A percentile compares a stretch with the other conserved stretches of the same genome.
phyloP scores from a whole-genome alignment of 1,284 basidiomycete species.

The Pterulicium gracile region DNA sequence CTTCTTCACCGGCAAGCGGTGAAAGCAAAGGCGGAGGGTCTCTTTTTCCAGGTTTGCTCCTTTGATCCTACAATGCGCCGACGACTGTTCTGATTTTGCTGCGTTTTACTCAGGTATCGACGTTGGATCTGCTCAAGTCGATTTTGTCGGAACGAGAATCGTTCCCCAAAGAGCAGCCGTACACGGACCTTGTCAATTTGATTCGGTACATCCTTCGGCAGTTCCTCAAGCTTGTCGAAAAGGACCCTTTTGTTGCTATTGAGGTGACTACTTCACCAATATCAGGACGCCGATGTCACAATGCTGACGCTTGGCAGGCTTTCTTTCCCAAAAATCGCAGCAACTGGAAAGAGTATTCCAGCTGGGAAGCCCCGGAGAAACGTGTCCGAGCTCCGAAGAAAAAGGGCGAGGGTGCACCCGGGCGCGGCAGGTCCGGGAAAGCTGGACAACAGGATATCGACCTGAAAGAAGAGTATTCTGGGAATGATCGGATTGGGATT shows the following conservation, averaged over 20 bases:
- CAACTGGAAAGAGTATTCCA: conserved; percentile 78
- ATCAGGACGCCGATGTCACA: no score
- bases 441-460: conserved; percentile 63
- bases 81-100: conserved; percentile 10
- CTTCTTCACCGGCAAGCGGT: conserved; percentile 85
- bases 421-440: conserved; percentile 24
- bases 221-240: conserved; percentile 82
- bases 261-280: conserved; percentile 48
- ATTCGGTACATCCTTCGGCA: conserved; percentile 80
- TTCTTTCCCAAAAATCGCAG: conserved; percentile 86
- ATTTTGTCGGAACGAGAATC: conserved; percentile 71
- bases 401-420: conserved; percentile 24
- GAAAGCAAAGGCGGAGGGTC: conserved; percentile 78
- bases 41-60: conserved; percentile 78
- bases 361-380: conserved; percentile 63
- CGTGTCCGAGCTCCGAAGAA: background rate
- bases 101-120: conserved; percentile 58
- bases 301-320: conserved; percentile 41
- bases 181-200: conserved; percentile 74
- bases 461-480: conserved; percentile 82
- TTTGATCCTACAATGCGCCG: conserved; percentile 3
- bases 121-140: conserved; percentile 72
- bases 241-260: conserved; percentile 76
- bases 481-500: conserved; percentile 85
- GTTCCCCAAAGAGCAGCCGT: conserved; percentile 66